A percentile compares a stretch with the other conserved stretches of the same genome.
Evolutionary conservation across 805 yeast species (phyloP).

Genomic region (Teunomyces atbi): DNA sequence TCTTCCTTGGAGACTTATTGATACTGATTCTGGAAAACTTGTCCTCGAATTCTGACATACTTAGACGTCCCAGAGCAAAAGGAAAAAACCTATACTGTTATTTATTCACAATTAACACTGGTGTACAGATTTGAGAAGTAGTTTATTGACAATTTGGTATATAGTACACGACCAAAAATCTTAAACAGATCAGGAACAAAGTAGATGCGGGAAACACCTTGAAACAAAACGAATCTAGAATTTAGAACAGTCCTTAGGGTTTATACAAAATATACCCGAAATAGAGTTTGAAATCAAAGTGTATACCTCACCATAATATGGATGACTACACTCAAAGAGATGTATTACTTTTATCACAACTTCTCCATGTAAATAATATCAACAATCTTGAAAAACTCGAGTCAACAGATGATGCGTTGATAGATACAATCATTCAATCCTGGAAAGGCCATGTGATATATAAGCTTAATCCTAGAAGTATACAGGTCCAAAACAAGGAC

Average conservation of each 20-base stretch:
- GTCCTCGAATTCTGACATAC: constrained; percentile 22
- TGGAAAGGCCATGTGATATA: constrained; percentile 33
- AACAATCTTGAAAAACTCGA: constrained; percentile 20
- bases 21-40: constrained; percentile 32
- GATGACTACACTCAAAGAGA: constrained; percentile 22
- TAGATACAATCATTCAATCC: constrained; percentile 21
- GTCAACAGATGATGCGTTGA: constrained; percentile 13
- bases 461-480: constrained; percentile 24
- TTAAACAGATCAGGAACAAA: neutral
- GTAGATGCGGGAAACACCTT: neutral
- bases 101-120: neutral
- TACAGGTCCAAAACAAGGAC: constrained; percentile 13
- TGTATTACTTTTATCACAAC: constrained; percentile 35
- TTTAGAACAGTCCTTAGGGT: neutral
- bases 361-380: constrained; percentile 34
- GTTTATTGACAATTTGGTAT: constrained; percentile 7
- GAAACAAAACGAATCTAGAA: neutral
- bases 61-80: neutral
- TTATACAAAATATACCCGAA: no score
- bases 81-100: neutral
- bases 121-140: neutral
- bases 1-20: constrained; percentile 20
- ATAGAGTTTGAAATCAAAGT: neutral
- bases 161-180: neutral
- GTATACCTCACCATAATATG: neutral